Conservation (phyloP, 352 stramenopile genomes). For the Blastocystis sp. region DNA sequence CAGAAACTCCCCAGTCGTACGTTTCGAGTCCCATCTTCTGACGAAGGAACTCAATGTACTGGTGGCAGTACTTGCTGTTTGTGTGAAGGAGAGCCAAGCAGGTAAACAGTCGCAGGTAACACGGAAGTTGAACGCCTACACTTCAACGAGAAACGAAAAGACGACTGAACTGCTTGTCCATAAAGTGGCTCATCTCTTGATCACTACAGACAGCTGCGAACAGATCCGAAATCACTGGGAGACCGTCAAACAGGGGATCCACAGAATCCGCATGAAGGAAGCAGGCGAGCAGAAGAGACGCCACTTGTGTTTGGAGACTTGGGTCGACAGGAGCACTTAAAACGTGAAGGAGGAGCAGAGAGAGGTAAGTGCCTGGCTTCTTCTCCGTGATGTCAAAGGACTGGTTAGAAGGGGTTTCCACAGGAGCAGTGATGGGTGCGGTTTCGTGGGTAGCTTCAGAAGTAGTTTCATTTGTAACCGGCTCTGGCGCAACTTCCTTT, state of each 20-base stretch:
- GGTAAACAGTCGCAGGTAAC: slow-evolving; percentile 6
- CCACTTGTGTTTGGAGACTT: neutral
- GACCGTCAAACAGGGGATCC: neutral
- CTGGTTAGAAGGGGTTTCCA: neutral
- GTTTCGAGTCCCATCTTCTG: neutral
- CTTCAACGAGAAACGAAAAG: neutral
- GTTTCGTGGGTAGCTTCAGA: neutral
- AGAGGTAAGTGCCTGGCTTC: neutral
- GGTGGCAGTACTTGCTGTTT: neutral
- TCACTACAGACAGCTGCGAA: neutral
- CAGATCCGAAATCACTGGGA: neutral
- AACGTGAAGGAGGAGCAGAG: neutral
- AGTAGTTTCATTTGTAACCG: neutral
- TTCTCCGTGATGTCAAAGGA: no score
- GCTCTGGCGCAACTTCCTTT: neutral
- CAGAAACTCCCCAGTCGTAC: neutral
- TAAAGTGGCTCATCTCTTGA: neutral
- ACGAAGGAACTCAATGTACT: slow-evolving; percentile 1
- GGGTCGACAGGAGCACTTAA: neutral
- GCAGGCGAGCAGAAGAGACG: neutral
- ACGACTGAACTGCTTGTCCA: neutral
- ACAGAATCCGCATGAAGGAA: neutral
- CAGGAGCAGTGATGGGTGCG: neutral
- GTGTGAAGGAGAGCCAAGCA: neutral
- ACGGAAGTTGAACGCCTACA: neutral